phyloP scores from a whole-genome alignment of 176 grass and related monocot species.

The Echinochloa phyllopogon region DNA sequence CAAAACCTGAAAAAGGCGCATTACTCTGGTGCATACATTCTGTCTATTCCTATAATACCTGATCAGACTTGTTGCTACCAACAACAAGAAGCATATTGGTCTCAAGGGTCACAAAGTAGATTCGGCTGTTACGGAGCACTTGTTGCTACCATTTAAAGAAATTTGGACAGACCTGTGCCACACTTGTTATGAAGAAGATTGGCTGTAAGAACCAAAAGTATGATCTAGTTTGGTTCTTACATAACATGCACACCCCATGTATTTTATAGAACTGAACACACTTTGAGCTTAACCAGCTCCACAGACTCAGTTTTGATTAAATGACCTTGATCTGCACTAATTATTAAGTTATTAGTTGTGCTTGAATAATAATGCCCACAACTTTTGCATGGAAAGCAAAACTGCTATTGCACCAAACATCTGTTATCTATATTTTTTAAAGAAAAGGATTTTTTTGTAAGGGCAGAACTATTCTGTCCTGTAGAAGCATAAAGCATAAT shows the following conservation, averaged over 20 bases:
- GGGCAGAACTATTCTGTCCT: not conserved
- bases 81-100: not conserved
- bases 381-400: not conserved
- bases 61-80: not conserved
- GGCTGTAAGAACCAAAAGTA: slow-evolving; percentile 5
- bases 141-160: slow-evolving; percentile 6
- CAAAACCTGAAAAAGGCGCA: not conserved
- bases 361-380: slow-evolving; percentile 1
- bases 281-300: not conserved
- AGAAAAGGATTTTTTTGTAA: not conserved
- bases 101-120: not conserved
- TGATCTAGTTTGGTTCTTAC: not conserved
- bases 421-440: not conserved
- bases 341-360: not conserved
- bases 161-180: not conserved
- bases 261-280: not conserved
- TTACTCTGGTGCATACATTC: slow-evolving; percentile 4
- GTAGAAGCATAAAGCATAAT: slow-evolving; percentile 13
- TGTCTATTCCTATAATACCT: not conserved
- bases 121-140: not conserved
- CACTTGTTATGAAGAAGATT: not conserved
- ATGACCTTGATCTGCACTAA: not conserved
- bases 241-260: slow-evolving; percentile 4
- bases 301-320: not conserved
- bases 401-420: not conserved